These are phyloP conservation scores for Blastocladiella emersonii DNA, from an alignment of 371 early-diverging fungal genomes.

Conservation along the genomic window DNA sequence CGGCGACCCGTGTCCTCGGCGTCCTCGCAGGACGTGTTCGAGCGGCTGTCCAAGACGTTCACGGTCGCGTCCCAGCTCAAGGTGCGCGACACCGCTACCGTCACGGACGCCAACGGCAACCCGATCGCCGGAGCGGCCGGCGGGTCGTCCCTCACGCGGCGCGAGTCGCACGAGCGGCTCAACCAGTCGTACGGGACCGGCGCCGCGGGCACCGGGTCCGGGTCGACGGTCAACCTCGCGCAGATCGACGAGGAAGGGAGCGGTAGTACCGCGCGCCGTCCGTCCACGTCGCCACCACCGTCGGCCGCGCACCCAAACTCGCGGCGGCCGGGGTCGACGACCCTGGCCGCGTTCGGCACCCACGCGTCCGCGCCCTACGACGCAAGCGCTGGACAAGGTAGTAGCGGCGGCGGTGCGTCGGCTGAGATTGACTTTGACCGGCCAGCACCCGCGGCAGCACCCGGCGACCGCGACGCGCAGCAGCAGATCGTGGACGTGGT, in stretches of 20 bases:
- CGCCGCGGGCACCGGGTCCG: background rate
- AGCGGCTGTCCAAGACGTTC: slow-evolving; percentile 1
- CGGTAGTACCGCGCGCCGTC: no score
- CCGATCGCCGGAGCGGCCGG: background rate
- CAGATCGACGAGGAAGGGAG: background rate
- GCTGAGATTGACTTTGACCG: no score
- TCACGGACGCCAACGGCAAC: background rate
- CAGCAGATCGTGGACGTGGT: no score
- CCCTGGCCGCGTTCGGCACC: no score
- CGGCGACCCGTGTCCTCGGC: background rate
- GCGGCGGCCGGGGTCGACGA: no score
- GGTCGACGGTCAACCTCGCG: background rate
- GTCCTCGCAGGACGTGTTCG: background rate
- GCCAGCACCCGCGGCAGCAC: no score
- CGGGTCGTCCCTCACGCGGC: background rate
- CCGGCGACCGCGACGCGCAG: no score
- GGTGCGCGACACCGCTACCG: background rate
- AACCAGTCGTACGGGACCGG: background rate
- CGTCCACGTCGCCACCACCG: no score
- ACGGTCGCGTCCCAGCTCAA: background rate
- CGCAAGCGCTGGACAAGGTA: no score
- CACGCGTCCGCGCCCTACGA: no score
- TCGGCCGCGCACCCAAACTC: no score
- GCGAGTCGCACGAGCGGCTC: background rate
- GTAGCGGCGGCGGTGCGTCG: no score